Evolutionary conservation across 2,329 filamentous ascomycete genomes (phyloP), one percentile per base, ranked within the genome.

Genomic region (Ophiostoma ips): DNA sequence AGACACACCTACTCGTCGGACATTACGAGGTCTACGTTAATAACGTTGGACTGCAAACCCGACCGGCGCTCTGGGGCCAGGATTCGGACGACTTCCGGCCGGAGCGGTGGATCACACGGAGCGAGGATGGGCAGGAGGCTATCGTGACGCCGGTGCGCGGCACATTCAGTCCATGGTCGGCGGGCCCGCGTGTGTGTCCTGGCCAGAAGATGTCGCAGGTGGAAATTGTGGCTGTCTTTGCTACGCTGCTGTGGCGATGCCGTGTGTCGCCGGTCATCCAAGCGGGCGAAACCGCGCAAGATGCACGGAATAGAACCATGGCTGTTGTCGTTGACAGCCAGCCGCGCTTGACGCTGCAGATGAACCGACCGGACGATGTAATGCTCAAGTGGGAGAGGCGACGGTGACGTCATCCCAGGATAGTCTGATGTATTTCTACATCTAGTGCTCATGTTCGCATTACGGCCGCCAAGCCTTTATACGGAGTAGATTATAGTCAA

Each of bases 131-230:
- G 49, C 35, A 19, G 18, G 21, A 54, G 28, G 34, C 19, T 11
- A 24, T 44, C 18, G 21, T 28, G 16, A 16, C 30, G 15, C 66
- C 68, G 0, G 55, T 61, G 1, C 66, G 64, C 37, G 69, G 68
- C 1, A 60, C 62, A 0, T 77, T 67, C 52, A 40, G 69, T 1
- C 66, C 72, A 0, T 77, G 72, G 71, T 68, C 69, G 1, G 58
- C 55, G 3, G 73, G 73, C 0, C 71, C 72, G 11, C 59, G 73
- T 5, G 60, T 70, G 4, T 77, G 73, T 56, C 71, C 72, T 0
- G 74, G 73, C 1, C 65, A 70, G 62, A 75, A 75, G 56, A 72
- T 77, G 64, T 64, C 72, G 1, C 70, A 77, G 59, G 73, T 77
- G 2, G 74, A 77, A 58, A 75, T 76, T 57, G 66, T 68, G 4